Evolutionary conservation across 2,329 filamentous ascomycete genomes (phyloP), one percentile per base, ranked within the genome.

Genomic region (Chalara sp.): DNA sequence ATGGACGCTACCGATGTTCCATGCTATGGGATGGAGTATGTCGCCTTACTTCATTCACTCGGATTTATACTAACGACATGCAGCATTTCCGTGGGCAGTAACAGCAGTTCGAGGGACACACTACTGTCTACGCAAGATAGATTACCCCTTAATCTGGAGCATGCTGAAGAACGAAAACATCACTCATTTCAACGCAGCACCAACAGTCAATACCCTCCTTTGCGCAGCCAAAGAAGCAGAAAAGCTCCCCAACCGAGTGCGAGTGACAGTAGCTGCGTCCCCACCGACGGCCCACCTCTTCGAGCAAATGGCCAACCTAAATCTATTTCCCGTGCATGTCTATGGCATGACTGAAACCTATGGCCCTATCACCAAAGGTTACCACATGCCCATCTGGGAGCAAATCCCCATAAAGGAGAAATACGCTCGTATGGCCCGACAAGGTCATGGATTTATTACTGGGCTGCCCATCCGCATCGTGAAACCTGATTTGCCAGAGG

Each of bases 141-240:
- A 97, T 69, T 99, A 99, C 65, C 82, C 88, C 0, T 76, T 92
- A 52, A 95, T 99, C 53, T 99, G 93, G 93, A 79, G 80, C 46
- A 72, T 99, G 4, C 72, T 99, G 33, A 95, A 90, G 63, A 80
- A 89, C 48, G 88, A 97, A 68, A 75, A 80, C 6, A 86, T 99
- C 56, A 97, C 90, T 0, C 93, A 99, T 68, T 97, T 95, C 72
- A 95, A 92, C 64, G 92, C 92, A 1, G 93, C 92, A 0, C 93
- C 93, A 0, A 99, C 93, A 0, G 93, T 99, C 48, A 97, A 97
- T 67, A 99, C 92, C 0, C 72, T 97, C 1, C 80, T 99, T 3
- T 96, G 93, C 64, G 86, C 86, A 10, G 79, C 87, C 3, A 77
- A 84, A 40, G 84, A 90, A 66, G 92, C 93, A 2, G 79, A 78